phyloP scores from a whole-genome alignment of 2,329 filamentous ascomycete species.

The Epichloe baconii region DNA sequence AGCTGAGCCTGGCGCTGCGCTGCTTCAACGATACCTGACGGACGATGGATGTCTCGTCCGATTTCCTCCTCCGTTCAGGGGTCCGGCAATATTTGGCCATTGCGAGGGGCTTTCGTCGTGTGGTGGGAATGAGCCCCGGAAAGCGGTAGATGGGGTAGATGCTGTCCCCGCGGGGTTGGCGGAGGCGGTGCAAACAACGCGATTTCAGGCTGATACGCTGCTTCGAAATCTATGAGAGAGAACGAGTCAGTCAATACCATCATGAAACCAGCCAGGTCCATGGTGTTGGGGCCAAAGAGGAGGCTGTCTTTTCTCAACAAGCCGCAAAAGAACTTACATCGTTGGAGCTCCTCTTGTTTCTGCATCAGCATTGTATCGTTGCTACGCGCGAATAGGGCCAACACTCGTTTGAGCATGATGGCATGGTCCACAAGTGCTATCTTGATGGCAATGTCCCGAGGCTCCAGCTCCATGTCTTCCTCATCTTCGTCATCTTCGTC shows the following conservation, averaged over 20 bases:
- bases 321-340: constrained; percentile 38
- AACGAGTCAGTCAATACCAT: background rate
- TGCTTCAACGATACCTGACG: constrained; percentile 38
- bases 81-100: constrained; percentile 19
- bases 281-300: no score
- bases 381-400: constrained; percentile 55
- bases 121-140: constrained; percentile 31
- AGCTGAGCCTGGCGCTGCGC: constrained; percentile 42
- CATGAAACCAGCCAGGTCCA: background rate
- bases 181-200: constrained; percentile 44
- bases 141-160: constrained; percentile 30
- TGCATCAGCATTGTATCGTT: constrained; percentile 44
- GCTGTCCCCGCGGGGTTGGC: constrained; percentile 22
- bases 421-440: constrained; percentile 83
- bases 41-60: constrained; percentile 37
- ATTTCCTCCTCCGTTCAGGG: constrained; percentile 21
- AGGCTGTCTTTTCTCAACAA: no score
- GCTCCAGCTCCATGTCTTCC: constrained; percentile 27
- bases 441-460: constrained; percentile 66
- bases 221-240: constrained; percentile 40
- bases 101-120: constrained; percentile 23
- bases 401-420: constrained; percentile 70
- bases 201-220: constrained; percentile 52
- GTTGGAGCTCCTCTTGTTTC: constrained; percentile 46
- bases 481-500: constrained; percentile 15